These are phyloP conservation scores for Protomyces macrosporus DNA, from an alignment of 1,139 yeast genomes.

Conservation along the genomic window DNA sequence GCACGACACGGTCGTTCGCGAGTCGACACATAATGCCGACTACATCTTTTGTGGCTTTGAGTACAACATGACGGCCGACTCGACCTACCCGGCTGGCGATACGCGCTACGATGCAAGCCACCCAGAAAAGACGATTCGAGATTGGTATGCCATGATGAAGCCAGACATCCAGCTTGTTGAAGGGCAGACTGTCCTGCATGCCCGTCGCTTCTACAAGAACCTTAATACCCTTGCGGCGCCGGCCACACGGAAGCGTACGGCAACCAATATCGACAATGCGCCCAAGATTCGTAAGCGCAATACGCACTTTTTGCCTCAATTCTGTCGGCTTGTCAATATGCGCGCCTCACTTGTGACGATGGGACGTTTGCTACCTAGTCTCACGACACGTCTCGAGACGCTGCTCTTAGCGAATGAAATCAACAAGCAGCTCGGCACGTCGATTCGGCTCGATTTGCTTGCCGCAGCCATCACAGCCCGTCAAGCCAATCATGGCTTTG, in stretches of 20 bases:
- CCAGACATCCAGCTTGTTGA: neutral
- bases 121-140: neutral
- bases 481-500: constrained; percentile 20
- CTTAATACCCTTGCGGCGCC: constrained; percentile 2
- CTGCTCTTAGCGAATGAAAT: constrained; percentile 23
- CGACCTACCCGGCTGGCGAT: neutral
- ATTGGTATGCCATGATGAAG: neutral
- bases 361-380: constrained; percentile 11
- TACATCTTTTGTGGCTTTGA: neutral
- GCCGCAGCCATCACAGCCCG: constrained; percentile 26
- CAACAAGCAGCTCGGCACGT: neutral
- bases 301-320: constrained; percentile 2
- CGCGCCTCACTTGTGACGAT: constrained; percentile 3
- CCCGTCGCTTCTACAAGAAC: neutral
- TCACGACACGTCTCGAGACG: constrained; percentile 24
- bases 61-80: neutral
- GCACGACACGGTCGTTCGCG: neutral
- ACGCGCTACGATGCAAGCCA: neutral
- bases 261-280: neutral
- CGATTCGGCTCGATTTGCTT: constrained; percentile 1
- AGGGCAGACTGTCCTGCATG: neutral
- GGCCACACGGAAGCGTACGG: neutral
- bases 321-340: constrained; percentile 1
- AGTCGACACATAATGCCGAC: neutral
- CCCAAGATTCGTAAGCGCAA: neutral